Conservation (phyloP, 1,139 yeast species). For the Pichia sp. region DNA sequence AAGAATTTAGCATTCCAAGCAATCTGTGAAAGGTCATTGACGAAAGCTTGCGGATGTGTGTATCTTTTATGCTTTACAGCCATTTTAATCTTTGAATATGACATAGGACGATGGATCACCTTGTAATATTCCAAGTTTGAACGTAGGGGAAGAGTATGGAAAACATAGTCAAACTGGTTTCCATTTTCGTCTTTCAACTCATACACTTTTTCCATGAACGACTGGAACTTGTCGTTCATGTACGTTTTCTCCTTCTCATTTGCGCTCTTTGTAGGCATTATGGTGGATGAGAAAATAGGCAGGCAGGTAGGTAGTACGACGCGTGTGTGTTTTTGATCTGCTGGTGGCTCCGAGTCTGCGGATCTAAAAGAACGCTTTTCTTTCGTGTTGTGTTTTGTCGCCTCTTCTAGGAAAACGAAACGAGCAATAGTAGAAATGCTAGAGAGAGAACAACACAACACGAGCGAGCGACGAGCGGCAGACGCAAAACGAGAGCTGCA, state of each 20-base stretch:
- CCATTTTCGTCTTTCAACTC: conserved; percentile 22
- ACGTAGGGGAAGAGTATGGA: conserved; percentile 40
- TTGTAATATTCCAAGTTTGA: conserved; percentile 38
- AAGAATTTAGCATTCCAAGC: conserved; percentile 86
- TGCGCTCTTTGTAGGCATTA: conserved; percentile 3
- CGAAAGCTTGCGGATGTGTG: conserved; percentile 55
- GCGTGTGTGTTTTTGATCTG: not conserved
- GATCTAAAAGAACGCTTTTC: conserved; percentile 1
- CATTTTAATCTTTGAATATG: conserved; percentile 35
- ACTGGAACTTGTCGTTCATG: conserved; percentile 16
- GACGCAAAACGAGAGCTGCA: too few relatives aligned
- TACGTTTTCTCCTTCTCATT: conserved; percentile 19
- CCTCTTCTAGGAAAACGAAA: too few relatives aligned
- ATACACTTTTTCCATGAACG: conserved; percentile 18
- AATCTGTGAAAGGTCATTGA: conserved; percentile 73
- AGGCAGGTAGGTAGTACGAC: not conserved
- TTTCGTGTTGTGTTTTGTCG: not conserved
- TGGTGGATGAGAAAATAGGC: too few relatives aligned
- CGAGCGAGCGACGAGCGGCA: not conserved
- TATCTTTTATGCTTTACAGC: conserved; percentile 46
- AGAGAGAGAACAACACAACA: not conserved
- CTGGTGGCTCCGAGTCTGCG: not conserved
- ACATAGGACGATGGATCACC: conserved; percentile 41
- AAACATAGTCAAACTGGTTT: conserved; percentile 32
- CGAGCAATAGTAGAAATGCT: not conserved